Conservation (phyloP, 768 basidiomycete species). For the Xerocomus brunneocitrinus region DNA sequence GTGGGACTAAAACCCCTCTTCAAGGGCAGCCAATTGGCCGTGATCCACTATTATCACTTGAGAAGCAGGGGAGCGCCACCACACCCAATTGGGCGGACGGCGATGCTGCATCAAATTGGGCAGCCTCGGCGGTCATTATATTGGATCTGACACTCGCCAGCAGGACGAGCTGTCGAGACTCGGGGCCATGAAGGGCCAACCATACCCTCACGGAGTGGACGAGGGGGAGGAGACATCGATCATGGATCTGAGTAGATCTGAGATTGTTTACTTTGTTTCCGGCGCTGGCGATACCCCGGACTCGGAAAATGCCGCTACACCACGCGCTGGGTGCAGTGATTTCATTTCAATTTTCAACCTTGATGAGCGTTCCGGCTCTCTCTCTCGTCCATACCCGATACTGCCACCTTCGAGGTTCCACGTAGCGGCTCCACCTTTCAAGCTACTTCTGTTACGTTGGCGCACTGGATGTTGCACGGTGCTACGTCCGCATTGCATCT, state of each 20-base stretch:
- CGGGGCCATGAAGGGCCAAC: not conserved
- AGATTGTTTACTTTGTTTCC: conserved; percentile 31
- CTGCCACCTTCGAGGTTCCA: not conserved
- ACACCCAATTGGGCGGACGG: conserved; percentile 10
- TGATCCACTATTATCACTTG: not conserved
- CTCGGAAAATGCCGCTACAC: conserved; percentile 23
- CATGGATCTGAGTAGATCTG: conserved; percentile 23
- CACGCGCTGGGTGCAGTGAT: not conserved
- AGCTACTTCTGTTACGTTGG: not conserved
- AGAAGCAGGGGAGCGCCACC: conserved; percentile 2
- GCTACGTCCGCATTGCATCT: not conserved
- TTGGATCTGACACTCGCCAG: not conserved
- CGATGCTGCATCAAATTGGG: conserved; percentile 10
- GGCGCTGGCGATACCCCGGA: conserved; percentile 31
- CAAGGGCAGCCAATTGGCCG: not conserved
- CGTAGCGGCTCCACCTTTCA: not conserved
- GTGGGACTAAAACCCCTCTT: too few relatives aligned
- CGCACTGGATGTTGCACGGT: not conserved
- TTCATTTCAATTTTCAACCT: not conserved
- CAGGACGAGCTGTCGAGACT: not conserved
- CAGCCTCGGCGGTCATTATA: not conserved
- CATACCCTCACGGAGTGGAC: conserved; percentile 1
- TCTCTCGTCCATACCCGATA: conserved; percentile 1
- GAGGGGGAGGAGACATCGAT: conserved; percentile 7
- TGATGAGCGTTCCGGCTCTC: not conserved